phyloP scores from a whole-genome alignment of 2,329 filamentous ascomycete genomes.

The Calonectria crousiana region DNA sequence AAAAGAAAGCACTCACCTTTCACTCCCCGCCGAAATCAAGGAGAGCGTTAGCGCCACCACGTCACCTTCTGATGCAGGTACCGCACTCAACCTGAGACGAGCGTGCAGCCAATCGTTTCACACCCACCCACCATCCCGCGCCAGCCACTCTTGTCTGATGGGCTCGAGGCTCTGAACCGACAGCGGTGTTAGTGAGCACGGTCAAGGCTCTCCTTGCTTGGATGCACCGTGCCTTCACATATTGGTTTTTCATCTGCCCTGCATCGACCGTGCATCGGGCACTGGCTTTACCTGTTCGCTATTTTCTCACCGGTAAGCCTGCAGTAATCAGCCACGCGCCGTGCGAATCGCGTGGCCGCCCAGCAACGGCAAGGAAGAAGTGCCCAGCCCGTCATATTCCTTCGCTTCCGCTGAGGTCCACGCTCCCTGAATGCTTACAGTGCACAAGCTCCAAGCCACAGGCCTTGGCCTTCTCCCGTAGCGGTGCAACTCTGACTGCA shows the following conservation, averaged over 20 bases:
- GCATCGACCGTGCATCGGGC: neutral
- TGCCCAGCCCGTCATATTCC: neutral
- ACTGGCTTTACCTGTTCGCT: neutral
- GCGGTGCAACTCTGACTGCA: conserved; percentile 33
- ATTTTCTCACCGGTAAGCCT: conserved; percentile 5
- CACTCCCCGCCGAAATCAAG: conserved; percentile 1
- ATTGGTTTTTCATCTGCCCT: conserved; percentile 6
- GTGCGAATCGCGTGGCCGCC: neutral
- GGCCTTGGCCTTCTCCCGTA: neutral
- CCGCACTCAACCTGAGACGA: conserved; percentile 49
- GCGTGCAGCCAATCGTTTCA: conserved; percentile 46
- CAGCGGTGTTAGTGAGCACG: neutral
- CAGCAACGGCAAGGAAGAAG: neutral
- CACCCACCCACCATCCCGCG: conserved; percentile 30
- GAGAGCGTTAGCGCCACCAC: conserved; percentile 34
- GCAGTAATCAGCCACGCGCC: conserved; percentile 15
- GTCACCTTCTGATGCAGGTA: conserved; percentile 44
- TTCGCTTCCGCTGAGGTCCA: conserved; percentile 8
- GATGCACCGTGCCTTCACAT: neutral
- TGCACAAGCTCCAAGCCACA: conserved; percentile 7
- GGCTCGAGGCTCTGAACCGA: conserved; percentile 6
- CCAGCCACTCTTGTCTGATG: conserved; percentile 35
- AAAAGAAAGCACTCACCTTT: conserved; percentile 3
- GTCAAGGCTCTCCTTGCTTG: neutral
- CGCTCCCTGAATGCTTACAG: conserved; percentile 5